Evolutionary conservation across 2,329 filamentous ascomycete species (phyloP).

Genomic region (Paracamarosporium sp.): DNA sequence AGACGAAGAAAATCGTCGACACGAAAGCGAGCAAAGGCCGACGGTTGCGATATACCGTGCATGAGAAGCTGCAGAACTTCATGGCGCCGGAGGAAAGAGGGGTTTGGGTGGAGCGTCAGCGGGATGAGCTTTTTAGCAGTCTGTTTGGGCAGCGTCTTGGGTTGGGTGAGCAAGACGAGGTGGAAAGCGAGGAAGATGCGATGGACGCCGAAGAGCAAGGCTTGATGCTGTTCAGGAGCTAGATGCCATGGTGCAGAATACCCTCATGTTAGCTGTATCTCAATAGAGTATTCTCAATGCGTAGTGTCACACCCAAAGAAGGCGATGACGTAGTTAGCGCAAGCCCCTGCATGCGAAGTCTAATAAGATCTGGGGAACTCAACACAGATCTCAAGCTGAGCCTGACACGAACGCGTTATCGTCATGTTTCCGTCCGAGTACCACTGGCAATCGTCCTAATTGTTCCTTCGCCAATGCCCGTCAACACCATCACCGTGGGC

Average conservation of each 20-base stretch:
- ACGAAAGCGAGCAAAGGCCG: slow-evolving; percentile 94
- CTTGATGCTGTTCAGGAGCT: slow-evolving; percentile 48
- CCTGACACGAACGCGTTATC: not conserved
- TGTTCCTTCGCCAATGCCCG: slow-evolving; percentile 56
- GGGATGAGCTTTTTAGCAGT: slow-evolving; percentile 67
- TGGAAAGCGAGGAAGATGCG: slow-evolving; percentile 43
- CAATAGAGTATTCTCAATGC: too few relatives aligned
- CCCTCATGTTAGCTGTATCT: too few relatives aligned
- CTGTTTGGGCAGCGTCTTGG: slow-evolving; percentile 55
- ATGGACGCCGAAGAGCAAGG: slow-evolving; percentile 45
- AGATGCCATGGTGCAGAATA: not conserved
- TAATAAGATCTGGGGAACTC: not conserved
- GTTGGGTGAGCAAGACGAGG: slow-evolving; percentile 52
- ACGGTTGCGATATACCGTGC: slow-evolving; percentile 92
- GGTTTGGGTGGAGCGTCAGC: slow-evolving; percentile 79
- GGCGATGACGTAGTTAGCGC: not conserved
- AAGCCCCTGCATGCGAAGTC: not conserved
- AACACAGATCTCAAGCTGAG: not conserved
- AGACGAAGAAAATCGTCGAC: slow-evolving; percentile 86
- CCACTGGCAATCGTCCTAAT: not conserved
- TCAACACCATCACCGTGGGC: slow-evolving; percentile 82
- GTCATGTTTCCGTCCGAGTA: not conserved
- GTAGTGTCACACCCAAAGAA: not conserved
- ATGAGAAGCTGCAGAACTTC: slow-evolving; percentile 97
- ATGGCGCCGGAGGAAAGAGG: slow-evolving; percentile 90